A percentile compares a stretch with the other conserved stretches of the same genome.
Conservation (phyloP, 192 early-diverging fungal species). For the Dispira simplex region DNA sequence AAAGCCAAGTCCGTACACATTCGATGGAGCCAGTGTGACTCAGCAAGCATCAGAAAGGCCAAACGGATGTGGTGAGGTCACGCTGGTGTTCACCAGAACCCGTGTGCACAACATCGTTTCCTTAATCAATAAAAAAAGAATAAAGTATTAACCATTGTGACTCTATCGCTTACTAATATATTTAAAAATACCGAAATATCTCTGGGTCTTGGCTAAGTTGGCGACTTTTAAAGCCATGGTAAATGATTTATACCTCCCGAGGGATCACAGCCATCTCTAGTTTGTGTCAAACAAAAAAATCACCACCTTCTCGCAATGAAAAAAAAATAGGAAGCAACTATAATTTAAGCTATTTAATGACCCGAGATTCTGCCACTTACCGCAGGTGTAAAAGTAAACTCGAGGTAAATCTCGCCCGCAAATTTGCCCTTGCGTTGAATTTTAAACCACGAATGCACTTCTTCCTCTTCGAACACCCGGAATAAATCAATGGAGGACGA, state of each 20-base stretch:
- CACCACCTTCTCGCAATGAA: too few relatives aligned
- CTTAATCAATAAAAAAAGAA: too few relatives aligned
- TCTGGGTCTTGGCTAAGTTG: background rate
- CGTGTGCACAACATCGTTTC: too few relatives aligned
- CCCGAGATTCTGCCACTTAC: constrained; percentile 16
- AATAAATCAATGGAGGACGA: constrained; percentile 24
- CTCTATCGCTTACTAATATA: background rate
- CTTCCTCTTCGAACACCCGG: constrained; percentile 25
- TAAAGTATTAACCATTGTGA: too few relatives aligned
- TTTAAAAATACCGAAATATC: background rate
- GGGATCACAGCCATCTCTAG: too few relatives aligned
- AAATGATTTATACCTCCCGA: background rate
- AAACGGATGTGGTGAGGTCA: background rate
- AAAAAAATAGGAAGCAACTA: background rate
- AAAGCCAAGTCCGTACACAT: background rate
- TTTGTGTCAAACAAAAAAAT: too few relatives aligned
- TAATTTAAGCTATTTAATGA: background rate
- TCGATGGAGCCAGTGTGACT: background rate
- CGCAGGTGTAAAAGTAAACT: constrained; percentile 26
- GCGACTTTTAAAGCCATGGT: background rate
- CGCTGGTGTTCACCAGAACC: background rate
- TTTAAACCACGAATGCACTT: constrained; percentile 27
- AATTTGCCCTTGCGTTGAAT: constrained; percentile 24
- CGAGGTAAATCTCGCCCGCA: constrained; percentile 25
- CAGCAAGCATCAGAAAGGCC: background rate